Percentiles rank a stretch among this genome's conserved stretches.
Conservation (phyloP, 305 asterid genomes). For the Euphrasia arctica region DNA sequence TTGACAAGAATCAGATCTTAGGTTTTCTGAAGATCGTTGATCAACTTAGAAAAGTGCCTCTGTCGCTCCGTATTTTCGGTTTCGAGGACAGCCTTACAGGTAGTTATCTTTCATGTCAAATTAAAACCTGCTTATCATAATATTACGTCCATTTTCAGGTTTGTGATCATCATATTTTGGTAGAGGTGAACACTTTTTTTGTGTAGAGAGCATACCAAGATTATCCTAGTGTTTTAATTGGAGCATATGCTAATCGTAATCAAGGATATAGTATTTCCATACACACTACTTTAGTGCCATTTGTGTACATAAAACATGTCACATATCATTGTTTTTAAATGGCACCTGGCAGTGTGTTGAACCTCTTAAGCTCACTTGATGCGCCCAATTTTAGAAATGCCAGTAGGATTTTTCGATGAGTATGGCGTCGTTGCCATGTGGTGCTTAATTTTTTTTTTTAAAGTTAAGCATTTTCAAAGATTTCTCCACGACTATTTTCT, state of each 20-base stretch:
- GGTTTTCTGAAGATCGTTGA: conserved; percentile 32
- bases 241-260: too few species aligned
- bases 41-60: conserved; percentile 26
- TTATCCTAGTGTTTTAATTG: too few species aligned
- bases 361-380: neutral
- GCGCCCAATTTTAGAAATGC: neutral
- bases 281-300: too few species aligned
- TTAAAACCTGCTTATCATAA: neutral
- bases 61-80: conserved; percentile 16
- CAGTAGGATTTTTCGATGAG: neutral
- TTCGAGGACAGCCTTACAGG: conserved; percentile 18
- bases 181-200: too few species aligned
- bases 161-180: neutral
- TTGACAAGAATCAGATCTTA: conserved; percentile 36
- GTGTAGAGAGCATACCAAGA: too few species aligned
- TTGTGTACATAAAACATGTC: neutral
- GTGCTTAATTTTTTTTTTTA: too few species aligned
- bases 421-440: neutral
- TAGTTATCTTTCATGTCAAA: conserved; percentile 6
- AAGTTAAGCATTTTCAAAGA: neutral
- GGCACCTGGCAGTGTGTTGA: neutral
- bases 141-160: neutral
- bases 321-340: neutral
- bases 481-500: neutral
- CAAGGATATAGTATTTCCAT: too few species aligned